phyloP scores from a whole-genome alignment of 2,329 filamentous ascomycete species.

The Fusarium luffae region DNA sequence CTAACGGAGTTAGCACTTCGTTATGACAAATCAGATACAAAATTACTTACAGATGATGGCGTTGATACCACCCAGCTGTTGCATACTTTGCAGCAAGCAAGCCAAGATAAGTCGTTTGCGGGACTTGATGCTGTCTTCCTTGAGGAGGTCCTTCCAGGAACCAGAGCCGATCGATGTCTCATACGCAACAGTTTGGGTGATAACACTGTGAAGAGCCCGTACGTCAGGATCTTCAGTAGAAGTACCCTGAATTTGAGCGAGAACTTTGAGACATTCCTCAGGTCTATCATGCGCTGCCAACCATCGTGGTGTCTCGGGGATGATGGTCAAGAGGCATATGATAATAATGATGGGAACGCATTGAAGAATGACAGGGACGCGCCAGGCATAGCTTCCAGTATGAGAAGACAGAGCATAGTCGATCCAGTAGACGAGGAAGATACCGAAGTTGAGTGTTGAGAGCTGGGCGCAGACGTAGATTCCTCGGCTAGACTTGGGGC shows the following conservation, averaged over 20 bases:
- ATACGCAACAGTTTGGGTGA: slow-evolving; percentile 48
- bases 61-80: slow-evolving; percentile 63
- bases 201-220: slow-evolving; percentile 44
- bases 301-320: slow-evolving; percentile 59
- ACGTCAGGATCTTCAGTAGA: slow-evolving; percentile 41
- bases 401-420: slow-evolving; percentile 55
- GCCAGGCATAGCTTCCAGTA: slow-evolving; percentile 51
- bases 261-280: slow-evolving; percentile 52
- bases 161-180: slow-evolving; percentile 49
- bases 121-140: slow-evolving; percentile 49
- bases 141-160: slow-evolving; percentile 48
- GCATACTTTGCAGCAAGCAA: slow-evolving; percentile 49
- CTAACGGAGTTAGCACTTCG: background rate
- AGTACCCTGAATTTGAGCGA: slow-evolving; percentile 51
- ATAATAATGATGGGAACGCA: slow-evolving; percentile 55
- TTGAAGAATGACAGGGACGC: slow-evolving; percentile 56
- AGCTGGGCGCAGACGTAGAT: slow-evolving; percentile 58
- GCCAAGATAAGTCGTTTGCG: slow-evolving; percentile 48
- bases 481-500: slow-evolving; percentile 53
- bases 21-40: fast-evolving
- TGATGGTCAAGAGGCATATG: slow-evolving; percentile 50
- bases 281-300: slow-evolving; percentile 52
- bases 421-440: slow-evolving; percentile 59
- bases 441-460: slow-evolving; percentile 60
- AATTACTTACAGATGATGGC: slow-evolving; percentile 55